A percentile compares a stretch with the other conserved stretches of the same genome.
Evolutionary conservation across 768 basidiomycete genomes (phyloP).

Genomic region (Hysterangium stoloniferum): DNA sequence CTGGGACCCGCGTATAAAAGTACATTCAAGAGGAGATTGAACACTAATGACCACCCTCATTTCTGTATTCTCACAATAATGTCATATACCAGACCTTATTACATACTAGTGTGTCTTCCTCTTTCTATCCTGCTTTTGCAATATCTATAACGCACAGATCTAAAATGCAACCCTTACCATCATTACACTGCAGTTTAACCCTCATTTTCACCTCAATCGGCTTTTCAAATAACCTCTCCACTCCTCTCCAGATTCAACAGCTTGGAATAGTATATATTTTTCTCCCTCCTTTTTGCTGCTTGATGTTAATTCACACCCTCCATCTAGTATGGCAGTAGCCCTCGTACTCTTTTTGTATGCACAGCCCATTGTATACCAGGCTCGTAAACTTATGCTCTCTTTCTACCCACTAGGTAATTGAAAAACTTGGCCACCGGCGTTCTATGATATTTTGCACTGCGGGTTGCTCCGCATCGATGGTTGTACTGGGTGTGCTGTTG

Average conservation of each 20-base stretch:
- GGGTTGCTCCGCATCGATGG: slow-evolving; percentile 7
- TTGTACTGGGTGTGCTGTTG: slow-evolving; percentile 6
- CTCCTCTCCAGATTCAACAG: slow-evolving; percentile 7
- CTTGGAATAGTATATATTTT: slow-evolving; percentile 3
- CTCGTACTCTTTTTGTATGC: slow-evolving; percentile 3
- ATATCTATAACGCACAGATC: too few species aligned
- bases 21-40: too few species aligned
- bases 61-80: too few species aligned
- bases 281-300: not conserved
- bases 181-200: not conserved
- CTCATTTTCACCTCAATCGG: slow-evolving; percentile 9
- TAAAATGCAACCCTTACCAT: not conserved
- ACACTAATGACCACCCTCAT: too few species aligned
- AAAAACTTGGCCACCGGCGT: slow-evolving; percentile 6
- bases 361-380: too few species aligned
- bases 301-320: not conserved
- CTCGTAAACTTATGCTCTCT: not conserved
- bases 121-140: too few species aligned
- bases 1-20: too few species aligned
- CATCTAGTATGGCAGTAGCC: slow-evolving; percentile 1
- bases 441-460: slow-evolving; percentile 9
- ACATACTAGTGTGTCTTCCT: slow-evolving; percentile 3
- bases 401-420: slow-evolving; percentile 3
- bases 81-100: slow-evolving; percentile 1
- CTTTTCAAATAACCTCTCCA: slow-evolving; percentile 6